Conservation (phyloP, 2,329 filamentous ascomycete genomes). For the Ascochyta lentis region DNA sequence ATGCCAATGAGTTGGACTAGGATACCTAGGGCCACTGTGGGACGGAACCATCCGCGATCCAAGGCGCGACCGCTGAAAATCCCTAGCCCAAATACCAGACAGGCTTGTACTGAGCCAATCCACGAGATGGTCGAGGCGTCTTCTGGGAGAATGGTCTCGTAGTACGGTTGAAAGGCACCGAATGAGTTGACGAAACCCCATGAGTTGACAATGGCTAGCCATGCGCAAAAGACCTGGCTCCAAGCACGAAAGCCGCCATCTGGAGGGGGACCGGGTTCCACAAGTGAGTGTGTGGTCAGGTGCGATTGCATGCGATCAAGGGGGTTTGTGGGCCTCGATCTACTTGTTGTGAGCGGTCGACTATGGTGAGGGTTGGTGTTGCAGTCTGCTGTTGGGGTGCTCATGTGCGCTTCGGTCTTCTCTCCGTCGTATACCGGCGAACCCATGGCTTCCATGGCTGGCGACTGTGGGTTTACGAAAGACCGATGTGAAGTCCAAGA, state of each 20-base stretch:
- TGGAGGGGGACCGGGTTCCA: conserved; percentile 37
- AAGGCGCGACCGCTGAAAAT: conserved; percentile 55
- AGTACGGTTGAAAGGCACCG: no score
- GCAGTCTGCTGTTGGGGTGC: conserved; percentile 9
- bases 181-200: conserved; percentile 54
- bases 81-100: conserved; percentile 54
- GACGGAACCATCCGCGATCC: no score
- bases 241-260: conserved; percentile 52
- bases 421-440: conserved; percentile 8
- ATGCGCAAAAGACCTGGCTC: conserved; percentile 42
- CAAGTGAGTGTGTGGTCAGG: conserved; percentile 41
- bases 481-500: background rate
- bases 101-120: conserved; percentile 60
- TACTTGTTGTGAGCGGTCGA: conserved; percentile 19
- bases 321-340: conserved; percentile 21
- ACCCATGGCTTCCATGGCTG: background rate
- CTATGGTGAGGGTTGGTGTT: conserved; percentile 4
- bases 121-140: conserved; percentile 57
- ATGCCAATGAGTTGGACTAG: no score
- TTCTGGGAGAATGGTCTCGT: no score
- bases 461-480: background rate
- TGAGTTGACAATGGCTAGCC: conserved; percentile 39
- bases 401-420: conserved; percentile 14
- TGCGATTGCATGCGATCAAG: conserved; percentile 42
- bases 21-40: no score